Evolutionary conservation across 1,284 basidiomycete species (phyloP), one percentile per base, ranked within the genome.

Genomic region (Takashimella koratensis): DNA sequence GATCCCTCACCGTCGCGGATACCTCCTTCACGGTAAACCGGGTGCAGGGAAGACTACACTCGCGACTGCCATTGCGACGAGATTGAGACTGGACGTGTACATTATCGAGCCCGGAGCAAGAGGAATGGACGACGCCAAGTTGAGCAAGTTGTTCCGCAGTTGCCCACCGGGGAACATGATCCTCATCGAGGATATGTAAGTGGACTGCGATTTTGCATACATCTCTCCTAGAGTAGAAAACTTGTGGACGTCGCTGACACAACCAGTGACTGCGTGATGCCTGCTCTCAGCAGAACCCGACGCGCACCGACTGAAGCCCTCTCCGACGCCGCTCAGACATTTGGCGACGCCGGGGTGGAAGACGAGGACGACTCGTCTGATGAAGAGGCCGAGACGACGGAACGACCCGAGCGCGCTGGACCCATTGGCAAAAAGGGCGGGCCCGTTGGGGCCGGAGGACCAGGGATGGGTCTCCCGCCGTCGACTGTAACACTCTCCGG

Each of bases 181-280:
- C 44, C 58, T 68, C 16, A 63, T 68, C 43, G 66, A 68, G 47
- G 66, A 68, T 54, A 68, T 68, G 66, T 68, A 25, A 58, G 56
- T 50, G 1, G 16, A 20, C n/a, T n/a, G n/a, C n/a, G n/a, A n/a
- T n/a, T n/a, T n/a, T n/a, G n/a, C n/a, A n/a, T n/a, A n/a, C n/a
- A n/a, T n/a, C n/a, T n/a, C n/a, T n/a, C n/a, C n/a, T n/a, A n/a
- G n/a, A n/a, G n/a, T n/a, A n/a, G n/a, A n/a, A n/a, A n/a, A n/a
- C n/a, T n/a, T n/a, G n/a, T n/a, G n/a, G n/a, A n/a, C n/a, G n/a
- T n/a, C n/a, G n/a, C n/a, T n/a, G n/a, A n/a, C 12, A n/a, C 6
- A 50, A 39, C 41, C 19, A 60, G 58, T 21, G 58, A 60, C 42
- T 57, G 58, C 22, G 52, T 57, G 36, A 52, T 60, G 24, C 54